A percentile compares a stretch with the other conserved stretches of the same genome.
phyloP scores from a whole-genome alignment of 371 early-diverging fungal species.

The Massospora cicadina region DNA sequence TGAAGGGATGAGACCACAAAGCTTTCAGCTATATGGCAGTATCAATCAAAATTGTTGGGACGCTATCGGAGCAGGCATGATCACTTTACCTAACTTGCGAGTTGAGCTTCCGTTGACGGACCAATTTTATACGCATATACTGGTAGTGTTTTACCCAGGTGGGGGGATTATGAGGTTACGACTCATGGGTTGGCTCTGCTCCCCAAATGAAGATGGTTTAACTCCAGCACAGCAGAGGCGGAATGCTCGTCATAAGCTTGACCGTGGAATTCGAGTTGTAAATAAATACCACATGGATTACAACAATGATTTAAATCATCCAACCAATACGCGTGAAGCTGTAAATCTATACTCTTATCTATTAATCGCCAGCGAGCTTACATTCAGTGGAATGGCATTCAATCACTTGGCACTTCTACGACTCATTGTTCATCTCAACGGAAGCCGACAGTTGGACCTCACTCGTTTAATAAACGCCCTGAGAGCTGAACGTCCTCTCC shows the following conservation, averaged over 20 bases:
- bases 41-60: not conserved
- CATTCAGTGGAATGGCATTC: not conserved
- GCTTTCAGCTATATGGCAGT: not conserved
- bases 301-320: not conserved
- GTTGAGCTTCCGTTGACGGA: not conserved
- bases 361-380: not conserved
- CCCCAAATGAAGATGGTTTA: not conserved
- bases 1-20: not conserved
- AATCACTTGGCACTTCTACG: not conserved
- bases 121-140: not conserved
- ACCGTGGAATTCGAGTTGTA: not conserved
- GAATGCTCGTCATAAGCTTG: not conserved
- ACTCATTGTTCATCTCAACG: not conserved
- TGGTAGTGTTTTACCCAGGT: not conserved
- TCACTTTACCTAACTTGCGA: not conserved
- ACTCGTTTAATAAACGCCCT: not conserved
- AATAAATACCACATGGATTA: not conserved
- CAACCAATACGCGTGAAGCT: not conserved
- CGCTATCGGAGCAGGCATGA: not conserved
- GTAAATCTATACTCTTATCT: not conserved
- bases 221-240: not conserved
- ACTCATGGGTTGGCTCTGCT: not conserved
- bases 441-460: not conserved
- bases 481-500: too few relatives aligned
- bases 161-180: not conserved